These are phyloP conservation scores for Alternaria sp. DNA, from an alignment of 2,329 filamentous ascomycete species.

Conservation along the genomic window DNA sequence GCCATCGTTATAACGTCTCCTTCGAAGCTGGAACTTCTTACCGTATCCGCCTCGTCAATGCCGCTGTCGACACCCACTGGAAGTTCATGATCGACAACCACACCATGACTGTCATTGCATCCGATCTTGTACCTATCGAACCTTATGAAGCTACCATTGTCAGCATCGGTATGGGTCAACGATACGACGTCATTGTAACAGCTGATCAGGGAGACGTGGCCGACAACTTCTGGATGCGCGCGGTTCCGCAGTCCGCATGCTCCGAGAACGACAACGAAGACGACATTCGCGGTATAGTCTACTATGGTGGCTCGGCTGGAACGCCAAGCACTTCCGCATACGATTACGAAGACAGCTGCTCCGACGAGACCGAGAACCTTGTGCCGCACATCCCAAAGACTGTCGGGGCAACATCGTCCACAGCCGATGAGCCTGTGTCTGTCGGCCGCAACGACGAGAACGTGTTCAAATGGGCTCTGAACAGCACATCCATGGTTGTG, in stretches of 20 bases:
- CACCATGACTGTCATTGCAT: conserved; percentile 51
- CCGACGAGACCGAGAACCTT: conserved; percentile 43
- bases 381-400: conserved; percentile 41
- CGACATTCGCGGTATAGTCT: conserved; percentile 49
- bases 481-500: conserved; percentile 48
- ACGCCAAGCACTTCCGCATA: conserved; percentile 45
- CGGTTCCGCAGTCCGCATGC: conserved; percentile 50
- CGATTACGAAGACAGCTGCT: conserved; percentile 44
- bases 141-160: conserved; percentile 51
- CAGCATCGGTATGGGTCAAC: conserved; percentile 51
- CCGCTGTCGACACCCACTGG: conserved; percentile 49
- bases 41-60: conserved; percentile 52
- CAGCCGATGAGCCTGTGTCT: conserved; percentile 31
- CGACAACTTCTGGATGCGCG: conserved; percentile 43
- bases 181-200: conserved; percentile 47
- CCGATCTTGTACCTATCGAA: conserved; percentile 52
- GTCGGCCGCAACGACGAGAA: conserved; percentile 42
- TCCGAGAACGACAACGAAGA: conserved; percentile 40
- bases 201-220: conserved; percentile 35
- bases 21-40: conserved; percentile 52
- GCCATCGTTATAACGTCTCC: conserved; percentile 41
- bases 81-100: conserved; percentile 55
- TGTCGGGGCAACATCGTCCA: conserved; percentile 29
- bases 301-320: conserved; percentile 36
- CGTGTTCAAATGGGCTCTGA: conserved; percentile 51